A percentile compares a stretch with the other conserved stretches of the same genome.
phyloP scores from a whole-genome alignment of 139 green algal genomes.

The Chlorella sorokiniana region DNA sequence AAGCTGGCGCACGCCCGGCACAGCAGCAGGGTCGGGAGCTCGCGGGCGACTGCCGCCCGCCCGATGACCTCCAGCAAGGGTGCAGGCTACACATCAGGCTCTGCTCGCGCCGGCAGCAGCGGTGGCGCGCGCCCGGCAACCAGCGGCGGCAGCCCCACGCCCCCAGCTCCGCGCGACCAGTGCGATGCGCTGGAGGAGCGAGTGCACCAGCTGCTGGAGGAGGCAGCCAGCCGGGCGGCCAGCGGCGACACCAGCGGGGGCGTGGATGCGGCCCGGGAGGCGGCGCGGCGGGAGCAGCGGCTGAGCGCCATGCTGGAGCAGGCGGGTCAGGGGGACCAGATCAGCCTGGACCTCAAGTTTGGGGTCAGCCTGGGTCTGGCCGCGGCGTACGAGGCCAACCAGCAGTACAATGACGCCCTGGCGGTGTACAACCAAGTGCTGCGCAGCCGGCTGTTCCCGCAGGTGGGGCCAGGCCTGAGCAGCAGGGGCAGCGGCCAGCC shows the following conservation, averaged over 20 bases:
- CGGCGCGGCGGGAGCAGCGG: conserved; percentile 69
- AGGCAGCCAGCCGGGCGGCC: conserved; percentile 8
- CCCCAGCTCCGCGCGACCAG: conserved; percentile 63
- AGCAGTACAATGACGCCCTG: conserved; percentile 76
- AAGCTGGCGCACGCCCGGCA: not conserved
- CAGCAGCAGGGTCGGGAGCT: too few relatives aligned
- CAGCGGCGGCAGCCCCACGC: not conserved
- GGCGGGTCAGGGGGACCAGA: conserved; percentile 57
- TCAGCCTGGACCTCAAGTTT: conserved; percentile 78
- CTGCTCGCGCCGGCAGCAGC: not conserved
- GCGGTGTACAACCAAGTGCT: conserved; percentile 74
- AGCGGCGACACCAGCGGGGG: conserved; percentile 44
- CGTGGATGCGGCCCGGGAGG: conserved; percentile 82
- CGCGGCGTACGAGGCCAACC: conserved; percentile 58
- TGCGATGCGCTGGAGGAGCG: conserved; percentile 71
- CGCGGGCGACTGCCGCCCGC: too few relatives aligned
- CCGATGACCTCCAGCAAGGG: conserved; percentile 80
- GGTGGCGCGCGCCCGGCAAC: not conserved
- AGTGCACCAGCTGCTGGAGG: conserved; percentile 81
- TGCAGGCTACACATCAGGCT: not conserved
- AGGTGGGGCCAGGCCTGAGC: conserved; percentile 14
- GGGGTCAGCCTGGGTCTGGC: conserved; percentile 73
- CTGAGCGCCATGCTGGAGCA: conserved; percentile 72
- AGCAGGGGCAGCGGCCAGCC: not conserved
- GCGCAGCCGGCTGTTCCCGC: conserved; percentile 66